These are phyloP conservation scores for Saccharum officinarum DNA, from an alignment of 176 grass and related monocot genomes.

Conservation along the genomic window DNA sequence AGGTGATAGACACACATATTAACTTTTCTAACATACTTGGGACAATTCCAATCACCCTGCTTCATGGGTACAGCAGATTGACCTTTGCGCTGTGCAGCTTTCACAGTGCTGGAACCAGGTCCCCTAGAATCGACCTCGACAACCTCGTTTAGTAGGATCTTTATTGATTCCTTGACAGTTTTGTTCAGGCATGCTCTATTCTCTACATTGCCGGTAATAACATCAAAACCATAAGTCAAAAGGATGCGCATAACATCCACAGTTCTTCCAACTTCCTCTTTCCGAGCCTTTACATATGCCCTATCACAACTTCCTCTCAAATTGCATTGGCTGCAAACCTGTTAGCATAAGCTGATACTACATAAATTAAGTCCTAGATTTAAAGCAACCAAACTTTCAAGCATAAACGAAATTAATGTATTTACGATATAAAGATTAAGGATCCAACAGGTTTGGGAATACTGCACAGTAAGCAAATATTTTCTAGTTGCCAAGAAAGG, in stretches of 20 bases:
- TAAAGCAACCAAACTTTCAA: conserved; percentile 14
- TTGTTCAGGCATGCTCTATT: conserved; percentile 71
- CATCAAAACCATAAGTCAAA: conserved; percentile 79
- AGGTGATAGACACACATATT: not conserved
- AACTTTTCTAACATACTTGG: conserved; percentile 50
- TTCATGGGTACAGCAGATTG: conserved; percentile 60
- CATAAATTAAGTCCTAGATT: conserved; percentile 23
- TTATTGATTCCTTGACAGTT: conserved; percentile 73
- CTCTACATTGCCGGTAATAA: conserved; percentile 65
- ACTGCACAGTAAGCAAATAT: conserved; percentile 4
- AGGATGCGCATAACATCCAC: conserved; percentile 88
- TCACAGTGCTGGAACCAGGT: conserved; percentile 40
- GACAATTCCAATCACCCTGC: conserved; percentile 96
- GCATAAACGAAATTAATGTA: conserved; percentile 12
- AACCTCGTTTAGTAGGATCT: conserved; percentile 66
- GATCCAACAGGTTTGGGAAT: conserved; percentile 16
- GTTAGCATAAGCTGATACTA: conserved; percentile 40
- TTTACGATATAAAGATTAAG: not conserved
- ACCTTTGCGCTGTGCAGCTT: conserved; percentile 42
- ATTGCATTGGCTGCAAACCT: conserved; percentile 90
- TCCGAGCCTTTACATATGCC: conserved; percentile 73
- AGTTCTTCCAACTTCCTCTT: conserved; percentile 87
- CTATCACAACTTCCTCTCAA: conserved; percentile 82
- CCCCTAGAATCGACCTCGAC: conserved; percentile 57
- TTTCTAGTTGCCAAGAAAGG: not conserved